Evolutionary conservation across 768 basidiomycete species (phyloP).

Genomic region (Panaeolus papilionaceus): DNA sequence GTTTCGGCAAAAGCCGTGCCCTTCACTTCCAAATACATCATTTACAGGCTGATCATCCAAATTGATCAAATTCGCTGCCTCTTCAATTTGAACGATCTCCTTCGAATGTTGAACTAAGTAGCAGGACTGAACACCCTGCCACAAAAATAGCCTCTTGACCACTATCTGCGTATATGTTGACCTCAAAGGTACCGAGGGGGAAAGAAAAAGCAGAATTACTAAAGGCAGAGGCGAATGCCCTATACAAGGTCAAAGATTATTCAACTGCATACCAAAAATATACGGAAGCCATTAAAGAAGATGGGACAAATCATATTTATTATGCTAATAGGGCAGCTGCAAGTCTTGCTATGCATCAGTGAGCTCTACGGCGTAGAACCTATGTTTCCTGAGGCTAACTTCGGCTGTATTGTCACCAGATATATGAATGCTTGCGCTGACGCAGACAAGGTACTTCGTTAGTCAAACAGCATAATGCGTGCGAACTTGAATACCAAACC

Average conservation of each 20-base stretch:
- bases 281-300: slow-evolving; percentile 45
- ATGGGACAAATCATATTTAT: slow-evolving; percentile 45
- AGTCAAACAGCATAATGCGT: neutral
- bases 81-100: too few relatives aligned
- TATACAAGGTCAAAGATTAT: slow-evolving; percentile 40
- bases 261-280: slow-evolving; percentile 44
- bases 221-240: slow-evolving; percentile 49
- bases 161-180: too few relatives aligned
- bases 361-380: slow-evolving; percentile 2
- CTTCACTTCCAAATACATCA: too few relatives aligned
- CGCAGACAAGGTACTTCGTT: slow-evolving; percentile 33
- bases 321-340: slow-evolving; percentile 53
- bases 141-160: too few relatives aligned
- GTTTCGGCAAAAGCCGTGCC: too few relatives aligned
- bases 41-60: too few relatives aligned
- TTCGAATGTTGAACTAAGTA: too few relatives aligned
- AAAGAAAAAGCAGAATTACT: slow-evolving; percentile 23
- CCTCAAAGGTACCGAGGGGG: too few relatives aligned
- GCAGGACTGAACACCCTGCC: too few relatives aligned
- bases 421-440: slow-evolving; percentile 40
- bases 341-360: slow-evolving; percentile 43
- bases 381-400: neutral
- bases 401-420: slow-evolving; percentile 21
- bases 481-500: too few relatives aligned
- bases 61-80: too few relatives aligned